Percentiles rank a stretch among this genome's conserved stretches.
Evolutionary conservation across 495 filamentous ascomycete species (phyloP).

Genomic region (Podospora pseudopauciseta): DNA sequence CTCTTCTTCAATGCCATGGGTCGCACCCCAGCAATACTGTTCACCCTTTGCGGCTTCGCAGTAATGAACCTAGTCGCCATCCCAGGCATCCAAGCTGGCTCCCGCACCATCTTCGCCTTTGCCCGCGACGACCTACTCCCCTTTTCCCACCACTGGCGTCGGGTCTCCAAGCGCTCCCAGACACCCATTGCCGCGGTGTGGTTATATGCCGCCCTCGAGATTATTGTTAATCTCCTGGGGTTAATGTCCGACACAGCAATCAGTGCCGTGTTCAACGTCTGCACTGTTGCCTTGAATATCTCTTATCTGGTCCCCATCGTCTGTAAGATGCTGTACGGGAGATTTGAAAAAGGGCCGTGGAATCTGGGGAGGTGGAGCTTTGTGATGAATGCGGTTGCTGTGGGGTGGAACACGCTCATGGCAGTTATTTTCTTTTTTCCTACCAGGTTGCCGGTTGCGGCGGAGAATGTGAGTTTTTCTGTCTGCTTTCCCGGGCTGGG

Average conservation of each 20-base stretch:
- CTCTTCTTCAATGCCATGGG: slow-evolving; percentile 62
- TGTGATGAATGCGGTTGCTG: slow-evolving; percentile 51
- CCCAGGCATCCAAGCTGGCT: slow-evolving; percentile 60
- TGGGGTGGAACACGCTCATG: slow-evolving; percentile 59
- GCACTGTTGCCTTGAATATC: slow-evolving; percentile 61
- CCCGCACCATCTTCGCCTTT: slow-evolving; percentile 60
- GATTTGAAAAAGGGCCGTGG: slow-evolving; percentile 59
- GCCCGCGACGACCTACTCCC: slow-evolving; percentile 59
- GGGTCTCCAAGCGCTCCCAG: slow-evolving; percentile 49
- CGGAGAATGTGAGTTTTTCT: slow-evolving; percentile 34
- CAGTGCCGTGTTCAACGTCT: slow-evolving; percentile 59
- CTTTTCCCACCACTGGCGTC: slow-evolving; percentile 52
- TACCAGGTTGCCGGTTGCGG: slow-evolving; percentile 50
- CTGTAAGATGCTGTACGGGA: slow-evolving; percentile 56
- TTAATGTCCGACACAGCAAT: slow-evolving; percentile 60
- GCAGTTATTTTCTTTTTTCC: slow-evolving; percentile 60
- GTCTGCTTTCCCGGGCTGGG: background rate
- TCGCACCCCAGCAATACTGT: slow-evolving; percentile 55
- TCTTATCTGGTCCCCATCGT: slow-evolving; percentile 59
- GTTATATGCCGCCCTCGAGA: slow-evolving; percentile 54
- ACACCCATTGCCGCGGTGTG: slow-evolving; percentile 61
- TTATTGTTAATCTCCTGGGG: slow-evolving; percentile 61
- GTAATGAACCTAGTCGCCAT: slow-evolving; percentile 59
- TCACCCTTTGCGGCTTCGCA: slow-evolving; percentile 56
- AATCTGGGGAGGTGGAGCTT: slow-evolving; percentile 49